Percentiles rank a stretch among this genome's conserved stretches.
Evolutionary conservation across 2,329 filamentous ascomycete genomes (phyloP).

Genomic region (Fusarium marasasianum): DNA sequence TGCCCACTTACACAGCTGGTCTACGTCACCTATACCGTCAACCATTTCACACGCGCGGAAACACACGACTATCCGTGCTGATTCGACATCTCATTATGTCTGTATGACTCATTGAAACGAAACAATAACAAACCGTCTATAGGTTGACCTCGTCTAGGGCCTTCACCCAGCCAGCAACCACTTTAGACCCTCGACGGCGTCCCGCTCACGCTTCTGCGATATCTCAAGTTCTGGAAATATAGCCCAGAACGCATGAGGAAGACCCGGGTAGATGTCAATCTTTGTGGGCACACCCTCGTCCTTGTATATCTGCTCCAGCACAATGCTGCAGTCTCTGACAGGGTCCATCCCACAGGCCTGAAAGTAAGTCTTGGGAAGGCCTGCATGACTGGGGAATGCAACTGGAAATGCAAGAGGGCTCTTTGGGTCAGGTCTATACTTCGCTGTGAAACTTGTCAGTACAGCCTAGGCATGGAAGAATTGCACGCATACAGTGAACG

Average conservation of each 20-base stretch:
- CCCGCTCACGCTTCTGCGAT: conserved; percentile 34
- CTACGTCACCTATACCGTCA: conserved; percentile 27
- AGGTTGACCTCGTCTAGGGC: neutral
- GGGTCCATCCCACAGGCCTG: conserved; percentile 46
- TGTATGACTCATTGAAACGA: neutral
- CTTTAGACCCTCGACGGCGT: conserved; percentile 35
- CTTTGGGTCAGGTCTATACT: conserved; percentile 38
- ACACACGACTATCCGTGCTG: neutral
- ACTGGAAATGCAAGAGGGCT: conserved; percentile 43
- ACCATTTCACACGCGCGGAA: neutral
- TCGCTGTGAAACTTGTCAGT: conserved; percentile 24
- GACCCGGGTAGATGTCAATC: conserved; percentile 43
- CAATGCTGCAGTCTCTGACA: conserved; percentile 42
- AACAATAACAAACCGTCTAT: neutral
- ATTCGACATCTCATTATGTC: no score
- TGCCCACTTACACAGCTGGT: conserved; percentile 28
- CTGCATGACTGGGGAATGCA: conserved; percentile 25
- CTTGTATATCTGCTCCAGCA: conserved; percentile 44
- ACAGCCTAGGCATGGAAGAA: neutral
- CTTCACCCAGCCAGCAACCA: conserved; percentile 31
- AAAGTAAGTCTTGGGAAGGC: conserved; percentile 47
- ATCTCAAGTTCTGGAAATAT: conserved; percentile 36
- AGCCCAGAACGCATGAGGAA: conserved; percentile 46
- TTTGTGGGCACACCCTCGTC: conserved; percentile 43
- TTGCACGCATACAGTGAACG: conserved; percentile 30